Evolutionary conservation across 2,329 filamentous ascomycete species (phyloP).

Genomic region (Raffaelea deltoideospora): DNA sequence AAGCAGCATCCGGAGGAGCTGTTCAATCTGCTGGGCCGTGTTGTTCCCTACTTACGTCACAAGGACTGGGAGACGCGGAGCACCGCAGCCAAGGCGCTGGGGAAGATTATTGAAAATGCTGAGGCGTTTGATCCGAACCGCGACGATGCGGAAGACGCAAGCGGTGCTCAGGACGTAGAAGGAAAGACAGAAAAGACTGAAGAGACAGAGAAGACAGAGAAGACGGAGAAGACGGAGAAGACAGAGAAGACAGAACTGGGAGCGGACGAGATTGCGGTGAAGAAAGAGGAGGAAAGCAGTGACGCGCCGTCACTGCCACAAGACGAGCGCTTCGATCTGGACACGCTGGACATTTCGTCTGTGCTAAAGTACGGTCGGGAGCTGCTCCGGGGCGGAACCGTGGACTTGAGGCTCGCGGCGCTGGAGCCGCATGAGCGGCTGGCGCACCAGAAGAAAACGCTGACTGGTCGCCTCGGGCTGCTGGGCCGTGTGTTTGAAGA

Average conservation of each 20-base stretch:
- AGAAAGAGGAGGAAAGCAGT: slow-evolving; percentile 49
- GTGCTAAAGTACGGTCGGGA: slow-evolving; percentile 76
- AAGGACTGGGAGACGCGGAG: slow-evolving; percentile 96
- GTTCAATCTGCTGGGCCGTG: slow-evolving; percentile 83
- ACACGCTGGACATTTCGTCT: slow-evolving; percentile 59
- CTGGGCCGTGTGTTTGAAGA: slow-evolving; percentile 75
- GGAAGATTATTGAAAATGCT: slow-evolving; percentile 84
- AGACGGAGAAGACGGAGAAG: slow-evolving; percentile 6
- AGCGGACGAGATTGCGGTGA: slow-evolving; percentile 21
- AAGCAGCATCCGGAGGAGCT: slow-evolving; percentile 96
- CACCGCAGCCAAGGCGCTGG: slow-evolving; percentile 84
- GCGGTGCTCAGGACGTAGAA: slow-evolving; percentile 26
- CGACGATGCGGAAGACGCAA: slow-evolving; percentile 43
- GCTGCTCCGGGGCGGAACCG: slow-evolving; percentile 68
- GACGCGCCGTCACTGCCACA: slow-evolving; percentile 26
- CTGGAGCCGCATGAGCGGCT: slow-evolving; percentile 72
- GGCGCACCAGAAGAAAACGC: slow-evolving; percentile 76
- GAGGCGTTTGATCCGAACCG: slow-evolving; percentile 77
- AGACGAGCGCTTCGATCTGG: slow-evolving; percentile 55
- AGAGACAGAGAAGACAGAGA: background rate
- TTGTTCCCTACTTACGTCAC: slow-evolving; percentile 88
- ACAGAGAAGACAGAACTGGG: slow-evolving; percentile 46
- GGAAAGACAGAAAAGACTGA: too few relatives aligned
- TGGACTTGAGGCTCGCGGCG: slow-evolving; percentile 70
- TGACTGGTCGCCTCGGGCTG: slow-evolving; percentile 68